Percentiles rank a stretch among this genome's conserved stretches.
phyloP scores from a whole-genome alignment of 2,329 filamentous ascomycete genomes.

The Chaetomiaceae sp. region DNA sequence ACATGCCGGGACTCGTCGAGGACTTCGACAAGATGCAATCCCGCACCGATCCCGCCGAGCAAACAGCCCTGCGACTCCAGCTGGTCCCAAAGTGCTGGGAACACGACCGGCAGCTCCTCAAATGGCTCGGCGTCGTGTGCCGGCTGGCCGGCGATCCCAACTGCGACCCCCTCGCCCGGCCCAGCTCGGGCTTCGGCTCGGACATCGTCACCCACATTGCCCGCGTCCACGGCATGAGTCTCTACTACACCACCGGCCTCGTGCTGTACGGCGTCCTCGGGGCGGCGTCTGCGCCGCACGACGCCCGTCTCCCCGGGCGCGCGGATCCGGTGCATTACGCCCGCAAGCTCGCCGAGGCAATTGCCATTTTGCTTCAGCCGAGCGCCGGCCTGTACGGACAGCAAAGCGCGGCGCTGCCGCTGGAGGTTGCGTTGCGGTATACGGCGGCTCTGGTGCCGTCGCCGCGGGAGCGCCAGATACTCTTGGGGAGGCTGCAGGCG shows the following conservation, averaged over 20 bases:
- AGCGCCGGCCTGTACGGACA: conserved; percentile 13
- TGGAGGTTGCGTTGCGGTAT: conserved; percentile 10
- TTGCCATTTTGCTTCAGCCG: conserved; percentile 10
- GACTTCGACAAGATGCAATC: conserved; percentile 27
- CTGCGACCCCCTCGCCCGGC: no score
- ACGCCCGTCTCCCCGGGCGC: neutral
- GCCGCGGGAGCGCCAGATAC: no score
- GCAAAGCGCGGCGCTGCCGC: conserved; percentile 11
- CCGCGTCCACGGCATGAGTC: conserved; percentile 16
- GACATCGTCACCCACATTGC: conserved; percentile 13
- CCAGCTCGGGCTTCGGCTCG: no score
- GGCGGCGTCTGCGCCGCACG: neutral
- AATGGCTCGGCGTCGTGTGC: conserved; percentile 6
- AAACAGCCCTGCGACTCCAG: neutral
- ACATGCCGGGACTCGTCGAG: conserved; percentile 29
- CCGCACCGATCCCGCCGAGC: conserved; percentile 12
- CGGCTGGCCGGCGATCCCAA: neutral
- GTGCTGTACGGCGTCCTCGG: conserved; percentile 17
- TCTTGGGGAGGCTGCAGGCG: neutral
- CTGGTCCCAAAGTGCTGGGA: conserved; percentile 12
- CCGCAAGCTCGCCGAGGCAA: conserved; percentile 1
- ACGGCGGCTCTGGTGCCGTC: no score
- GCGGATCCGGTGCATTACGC: conserved; percentile 9
- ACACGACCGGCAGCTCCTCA: conserved; percentile 4
- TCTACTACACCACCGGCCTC: conserved; percentile 13